phyloP scores from a whole-genome alignment of 2,329 filamentous ascomycete genomes.

The Hymenoscyphus albidus region DNA sequence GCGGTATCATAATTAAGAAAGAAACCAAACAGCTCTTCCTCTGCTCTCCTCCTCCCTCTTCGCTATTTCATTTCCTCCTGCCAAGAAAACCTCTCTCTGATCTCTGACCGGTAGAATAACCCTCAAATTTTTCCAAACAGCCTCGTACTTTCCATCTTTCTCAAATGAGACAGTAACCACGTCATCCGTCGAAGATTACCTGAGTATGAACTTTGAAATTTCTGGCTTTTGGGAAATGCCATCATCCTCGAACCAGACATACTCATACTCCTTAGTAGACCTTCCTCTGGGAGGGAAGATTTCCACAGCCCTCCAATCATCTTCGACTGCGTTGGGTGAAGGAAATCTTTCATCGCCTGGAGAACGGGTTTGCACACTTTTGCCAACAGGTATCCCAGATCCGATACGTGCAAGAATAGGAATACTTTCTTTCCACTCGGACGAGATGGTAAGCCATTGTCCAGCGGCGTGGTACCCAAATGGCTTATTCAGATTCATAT shows the following conservation, averaged over 20 bases:
- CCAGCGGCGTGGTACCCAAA: constrained; percentile 54
- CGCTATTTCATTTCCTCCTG: not conserved
- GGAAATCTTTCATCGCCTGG: constrained; percentile 48
- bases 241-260: constrained; percentile 55
- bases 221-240: constrained; percentile 43
- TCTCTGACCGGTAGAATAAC: constrained; percentile 51
- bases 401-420: constrained; percentile 53
- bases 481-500: constrained; percentile 58
- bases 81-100: constrained; percentile 15
- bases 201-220: constrained; percentile 42
- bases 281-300: constrained; percentile 50
- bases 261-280: constrained; percentile 36
- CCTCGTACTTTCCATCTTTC: constrained; percentile 41
- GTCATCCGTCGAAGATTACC: constrained; percentile 42
- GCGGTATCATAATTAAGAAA: not conserved
- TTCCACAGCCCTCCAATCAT: constrained; percentile 55
- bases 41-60: not conserved
- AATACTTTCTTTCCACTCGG: constrained; percentile 51
- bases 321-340: constrained; percentile 38
- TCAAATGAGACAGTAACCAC: constrained; percentile 43
- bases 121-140: constrained; percentile 47
- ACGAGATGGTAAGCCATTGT: constrained; percentile 48
- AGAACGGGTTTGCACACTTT: constrained; percentile 47
- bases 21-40: not conserved
- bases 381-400: constrained; percentile 50